Evolutionary conservation across 768 basidiomycete genomes (phyloP), one percentile per base, ranked within the genome.

Genomic region (Tylopilus cervinicoccineus): DNA sequence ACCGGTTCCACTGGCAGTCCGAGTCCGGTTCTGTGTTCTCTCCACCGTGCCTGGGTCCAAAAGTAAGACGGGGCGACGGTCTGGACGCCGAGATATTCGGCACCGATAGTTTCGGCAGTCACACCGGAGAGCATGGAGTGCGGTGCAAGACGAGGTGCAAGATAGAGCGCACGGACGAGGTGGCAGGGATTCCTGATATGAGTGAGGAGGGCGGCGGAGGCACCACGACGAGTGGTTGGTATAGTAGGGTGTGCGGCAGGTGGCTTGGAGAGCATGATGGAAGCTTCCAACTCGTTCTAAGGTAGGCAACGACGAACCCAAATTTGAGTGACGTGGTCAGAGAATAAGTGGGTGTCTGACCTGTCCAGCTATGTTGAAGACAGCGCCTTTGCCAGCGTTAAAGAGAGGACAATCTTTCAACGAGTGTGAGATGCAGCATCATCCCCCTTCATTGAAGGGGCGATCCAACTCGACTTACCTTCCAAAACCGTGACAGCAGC

Each of bases 231-330:
- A 6, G 75, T 72, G 2, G 72, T 13, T 0, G 81, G 78, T 40
- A 89, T 78, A 26, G 75, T 60, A 0, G 84, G 79, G 53, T 84
- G 78, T 11, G 82, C 76, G 2, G 72, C 66, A 1, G 90, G 90
- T 0, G 90, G 87, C 49, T 79, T 81, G 38, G 88, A 89, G 14
- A 90, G 72, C 84, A 89, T 88, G 50, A 93, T 54, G 6, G 88
- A 90, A 1, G 84, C 73, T 64, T 92, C 90, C 3, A 93, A 75
- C 67, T 93, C 90, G 55, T 84, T 88, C 88, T 91, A 56, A 38
- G 43, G 43, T 20, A 13, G 22, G 41, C 10, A 23, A 13, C 19
- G 33, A 10, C 9, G 17, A 34, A 34, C 33, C 33, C 33, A 19
- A 34, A 9, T 7, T 34, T 34, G 33, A 34, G 31, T 26, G 14